Conservation (phyloP, 768 basidiomycete genomes). For the Lactifluus hygrophoroides region DNA sequence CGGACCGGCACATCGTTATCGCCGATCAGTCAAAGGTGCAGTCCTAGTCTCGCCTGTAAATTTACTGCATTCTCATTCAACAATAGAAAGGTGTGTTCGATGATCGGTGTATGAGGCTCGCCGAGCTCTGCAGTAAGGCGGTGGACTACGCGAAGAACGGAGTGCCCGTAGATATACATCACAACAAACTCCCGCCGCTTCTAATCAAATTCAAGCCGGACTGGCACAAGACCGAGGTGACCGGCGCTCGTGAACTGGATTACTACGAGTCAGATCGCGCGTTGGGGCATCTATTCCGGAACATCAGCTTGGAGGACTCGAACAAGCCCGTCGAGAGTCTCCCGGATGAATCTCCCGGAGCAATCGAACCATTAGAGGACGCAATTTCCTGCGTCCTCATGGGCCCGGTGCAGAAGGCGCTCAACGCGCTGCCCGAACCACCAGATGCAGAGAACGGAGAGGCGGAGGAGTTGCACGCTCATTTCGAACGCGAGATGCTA, state of each 20-base stretch:
- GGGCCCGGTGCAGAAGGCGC: not conserved
- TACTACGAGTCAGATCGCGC: no score
- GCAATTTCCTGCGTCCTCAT: not conserved
- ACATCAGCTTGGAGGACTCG: slow-evolving; percentile 35
- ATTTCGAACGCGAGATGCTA: not conserved
- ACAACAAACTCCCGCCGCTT: not conserved
- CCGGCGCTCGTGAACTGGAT: no score
- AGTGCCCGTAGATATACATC: not conserved
- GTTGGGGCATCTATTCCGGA: no score
- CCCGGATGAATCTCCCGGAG: not conserved
- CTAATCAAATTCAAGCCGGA: not conserved
- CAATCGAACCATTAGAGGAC: not conserved
- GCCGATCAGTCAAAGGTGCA: not conserved
- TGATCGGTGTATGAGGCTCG: not conserved
- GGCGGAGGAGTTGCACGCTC: not conserved
- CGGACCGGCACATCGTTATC: not conserved
- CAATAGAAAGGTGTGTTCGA: not conserved
- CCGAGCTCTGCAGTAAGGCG: no score
- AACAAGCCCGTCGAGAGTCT: slow-evolving; percentile 21
- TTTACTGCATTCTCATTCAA: not conserved
- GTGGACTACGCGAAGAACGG: no score
- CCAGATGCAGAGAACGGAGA: not conserved
- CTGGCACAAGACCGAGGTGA: no score
- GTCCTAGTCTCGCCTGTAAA: not conserved
- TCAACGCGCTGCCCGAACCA: not conserved